Percentiles rank a stretch among this genome's conserved stretches.
Conservation (phyloP, 2,329 filamentous ascomycete species). For the Aureobasidium namibiae region DNA sequence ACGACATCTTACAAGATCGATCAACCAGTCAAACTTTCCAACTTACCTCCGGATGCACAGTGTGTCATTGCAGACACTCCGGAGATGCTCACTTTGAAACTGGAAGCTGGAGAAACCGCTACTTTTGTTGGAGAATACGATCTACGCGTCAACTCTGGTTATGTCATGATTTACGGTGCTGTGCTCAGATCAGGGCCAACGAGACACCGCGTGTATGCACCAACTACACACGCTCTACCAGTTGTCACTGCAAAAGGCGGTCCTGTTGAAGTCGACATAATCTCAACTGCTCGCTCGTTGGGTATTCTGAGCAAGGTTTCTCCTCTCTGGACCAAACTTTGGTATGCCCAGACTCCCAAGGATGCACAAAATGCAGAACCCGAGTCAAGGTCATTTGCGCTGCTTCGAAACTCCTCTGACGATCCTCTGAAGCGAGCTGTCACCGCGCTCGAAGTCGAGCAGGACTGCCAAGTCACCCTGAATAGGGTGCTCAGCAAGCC, state of each 20-base stretch:
- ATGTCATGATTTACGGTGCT: slow-evolving; percentile 58
- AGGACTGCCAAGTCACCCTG: slow-evolving; percentile 20
- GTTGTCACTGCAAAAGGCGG: slow-evolving; percentile 45
- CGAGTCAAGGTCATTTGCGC: slow-evolving; percentile 24
- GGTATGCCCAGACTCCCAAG: slow-evolving; percentile 33
- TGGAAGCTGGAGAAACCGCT: slow-evolving; percentile 27
- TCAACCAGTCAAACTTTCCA: slow-evolving; percentile 15
- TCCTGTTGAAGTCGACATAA: slow-evolving; percentile 48
- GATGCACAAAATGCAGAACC: slow-evolving; percentile 22
- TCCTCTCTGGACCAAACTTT: slow-evolving; percentile 59
- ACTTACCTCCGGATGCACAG: slow-evolving; percentile 10
- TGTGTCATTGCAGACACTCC: slow-evolving; percentile 16
- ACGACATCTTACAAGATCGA: not conserved
- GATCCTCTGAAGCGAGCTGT: slow-evolving; percentile 21
- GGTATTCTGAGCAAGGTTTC: slow-evolving; percentile 52
- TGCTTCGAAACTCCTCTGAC: slow-evolving; percentile 23
- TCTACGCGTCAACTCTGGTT: slow-evolving; percentile 52
- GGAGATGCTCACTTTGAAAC: slow-evolving; percentile 5
- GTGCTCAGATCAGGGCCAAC: slow-evolving; percentile 44
- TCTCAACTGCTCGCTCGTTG: slow-evolving; percentile 42
- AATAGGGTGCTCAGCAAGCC: slow-evolving; percentile 16
- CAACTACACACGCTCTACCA: slow-evolving; percentile 61
- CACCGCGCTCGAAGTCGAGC: slow-evolving; percentile 22
- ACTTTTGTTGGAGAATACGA: slow-evolving; percentile 57
- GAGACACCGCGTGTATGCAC: slow-evolving; percentile 54